Base-by-base conservation (phyloP, 176 grass and related monocot genomes). In the Luzula sylvatica region DNA sequence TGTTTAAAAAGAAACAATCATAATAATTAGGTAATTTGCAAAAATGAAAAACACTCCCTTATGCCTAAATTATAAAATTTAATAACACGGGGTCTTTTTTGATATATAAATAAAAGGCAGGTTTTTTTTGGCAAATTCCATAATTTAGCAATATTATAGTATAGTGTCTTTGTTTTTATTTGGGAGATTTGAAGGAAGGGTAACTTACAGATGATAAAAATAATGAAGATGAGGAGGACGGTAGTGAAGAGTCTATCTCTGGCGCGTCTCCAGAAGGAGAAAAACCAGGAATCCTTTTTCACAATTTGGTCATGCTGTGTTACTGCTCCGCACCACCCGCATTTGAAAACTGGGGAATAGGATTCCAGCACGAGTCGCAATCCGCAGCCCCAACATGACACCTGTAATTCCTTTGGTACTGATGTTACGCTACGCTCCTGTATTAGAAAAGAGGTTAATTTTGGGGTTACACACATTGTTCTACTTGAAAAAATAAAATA, bases 241-340 rank as follows among this genome's bases (percentile, higher is more conserved):
- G 47, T 72, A 15, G 86, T 78, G 76, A 96, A 90, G 35, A 89
- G 82, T 11, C 52, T 67, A 40, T 96, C 92, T 27, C 85, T 78
- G 29, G 74, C 55, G 65, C 71, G 52, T 56, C 85, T 66, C 92
- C 92, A 90, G 23, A 52, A 56, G 65, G 81, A 89, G 73, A 96
- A 89, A 16, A 84, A 89, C 60, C 61, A 5, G 13, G 77, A 79
- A 54, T 96, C 92, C 58, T 70, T 69, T 59, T 86, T 83, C 58
- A 77, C 82, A 43, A 78, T 57, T 25, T 70, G 55, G 51, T 88
- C 57, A 49, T 43, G 32, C 53, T 86, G 73, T 35, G 85, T 96
- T 48, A 96, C 79, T 16, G 92, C 92, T 59, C 92, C 92, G 50
- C 92, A 96, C 92, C 92, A 96, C 43, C 92, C 92, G 66, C 92